Evolutionary conservation across 2,329 filamentous ascomycete genomes (phyloP), one percentile per base, ranked within the genome.

Genomic region (Rutstroemia sp.): DNA sequence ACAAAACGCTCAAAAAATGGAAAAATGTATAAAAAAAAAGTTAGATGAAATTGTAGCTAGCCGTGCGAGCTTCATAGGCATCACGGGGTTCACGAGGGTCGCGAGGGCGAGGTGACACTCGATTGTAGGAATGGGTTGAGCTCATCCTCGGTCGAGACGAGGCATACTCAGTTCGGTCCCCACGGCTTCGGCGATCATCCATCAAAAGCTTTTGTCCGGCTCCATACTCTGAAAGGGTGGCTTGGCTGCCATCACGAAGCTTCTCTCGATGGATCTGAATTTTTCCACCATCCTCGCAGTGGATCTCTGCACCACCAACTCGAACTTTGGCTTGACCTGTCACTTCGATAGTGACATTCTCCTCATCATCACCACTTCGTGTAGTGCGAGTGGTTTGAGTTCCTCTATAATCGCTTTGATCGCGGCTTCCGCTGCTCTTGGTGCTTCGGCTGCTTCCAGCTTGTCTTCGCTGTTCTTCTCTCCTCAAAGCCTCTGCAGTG

Each of bases 381-480:
- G 82, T 86, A 9, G 82, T 81, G 42, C 80, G 76, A 12, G 82
- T 85, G 0, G 82, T 82, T 27, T 79, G 80, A 54, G 81, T 84
- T 60, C 79, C 78, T 61, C 76, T 77, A 68, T 78, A 83, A 56
- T 84, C 82, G 69, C 82, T 85, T 57, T 85, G 82, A 63, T 85
- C 83, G 45, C 75, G 81, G 66, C 82, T 85, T 21, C 76, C 60
- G 76, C 83, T 73, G 78, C 84, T 60, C 77, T 77, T 52, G 76
- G 84, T 41, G 78, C 83, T 72, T 76, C 81, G 6, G 72, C 75
- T 57, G 73, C 75, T 60, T 72, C 69, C 64, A 39, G 48, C 74
- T 23, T 71, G 70, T 61, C 51, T 46, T 74, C 78, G 65, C 75
- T 79, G 61, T 74, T 77, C 64, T 48, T 58, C 39, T 14, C 19